Evolutionary conservation across 2,329 filamentous ascomycete genomes (phyloP).

Genomic region (Fusarium cicatricum): DNA sequence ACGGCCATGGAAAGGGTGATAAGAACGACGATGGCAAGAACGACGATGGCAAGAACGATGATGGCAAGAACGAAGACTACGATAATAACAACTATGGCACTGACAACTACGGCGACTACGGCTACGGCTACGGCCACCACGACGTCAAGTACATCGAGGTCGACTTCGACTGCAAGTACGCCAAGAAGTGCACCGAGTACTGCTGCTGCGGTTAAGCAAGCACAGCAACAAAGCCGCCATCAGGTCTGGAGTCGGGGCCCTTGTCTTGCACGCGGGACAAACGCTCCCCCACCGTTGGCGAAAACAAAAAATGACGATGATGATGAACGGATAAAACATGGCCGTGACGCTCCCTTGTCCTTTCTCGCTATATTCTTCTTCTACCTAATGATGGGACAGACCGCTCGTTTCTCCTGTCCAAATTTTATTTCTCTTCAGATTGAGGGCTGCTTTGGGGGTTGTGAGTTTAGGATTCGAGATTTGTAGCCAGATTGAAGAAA

Average conservation of each 20-base stretch:
- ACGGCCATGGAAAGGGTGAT: not conserved
- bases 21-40: not conserved
- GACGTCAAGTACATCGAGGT: constrained; percentile 19
- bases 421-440: not conserved
- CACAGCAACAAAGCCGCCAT: not conserved
- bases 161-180: constrained; percentile 15
- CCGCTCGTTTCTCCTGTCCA: constrained; percentile 5
- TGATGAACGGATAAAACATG: constrained; percentile 1
- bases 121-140: not conserved
- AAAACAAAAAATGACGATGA: not conserved
- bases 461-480: not conserved
- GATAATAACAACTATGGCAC: not conserved
- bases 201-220: constrained; percentile 22
- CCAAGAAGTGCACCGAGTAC: constrained; percentile 22
- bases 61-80: not conserved
- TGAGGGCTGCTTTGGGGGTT: not conserved
- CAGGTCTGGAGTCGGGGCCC: not conserved
- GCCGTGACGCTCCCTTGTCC: constrained; percentile 6
- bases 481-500: not conserved
- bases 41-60: not conserved
- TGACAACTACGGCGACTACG: not conserved
- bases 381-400: constrained; percentile 1
- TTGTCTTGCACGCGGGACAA: not conserved
- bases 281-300: not conserved
- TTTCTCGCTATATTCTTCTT: not conserved